Base-by-base conservation (phyloP, 2,329 filamentous ascomycete genomes). In the Colletotrichum abscissum region DNA sequence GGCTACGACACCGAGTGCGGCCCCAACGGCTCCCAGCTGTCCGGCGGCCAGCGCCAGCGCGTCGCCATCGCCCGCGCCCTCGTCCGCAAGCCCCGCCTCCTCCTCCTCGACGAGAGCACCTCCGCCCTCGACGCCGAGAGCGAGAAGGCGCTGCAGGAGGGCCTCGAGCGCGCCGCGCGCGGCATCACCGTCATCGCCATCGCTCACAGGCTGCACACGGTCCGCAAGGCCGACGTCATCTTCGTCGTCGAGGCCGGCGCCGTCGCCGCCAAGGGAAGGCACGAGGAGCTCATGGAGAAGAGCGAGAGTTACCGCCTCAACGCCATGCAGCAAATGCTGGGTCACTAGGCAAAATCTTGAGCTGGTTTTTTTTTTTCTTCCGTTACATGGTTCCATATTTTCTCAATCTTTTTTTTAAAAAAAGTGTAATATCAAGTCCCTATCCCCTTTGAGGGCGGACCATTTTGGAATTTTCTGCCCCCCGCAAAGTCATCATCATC, bases 101-200 rank as follows among this genome's bases (percentile, higher is more conserved):
- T 94, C 14, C 86, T 95, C 33, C 84, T 95, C 0, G 93, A 95
- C 76, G 92, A 95, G 82, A 89, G 91, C 7, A 94, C 93, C 0
- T 90, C 88, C 35, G 91, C 90, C 5, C 84, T 95, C 1, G 93
- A 95, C 77, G 86, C 87, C 0, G 88, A 89, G 77, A 90, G 87
- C 33, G 90, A 92, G 14, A 84, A 82, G 19, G 78, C 89, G 3
- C 86, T 95, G 16, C 86, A 91, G 56, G 84, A 90, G 4, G 90
- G 88, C 0, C 83, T 93, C 46, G 87, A 91, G 79, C 84, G 78
- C 69, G 85, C 84, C 0, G 81, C 82, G 0, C 81, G 80, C 59
- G 82, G 70, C 72, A 81, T 83, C 14, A 87, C 84, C 0, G 81
- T 85, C 3, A 78, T 88, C 63, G 82, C 84, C 5, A 82, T 87